A percentile compares a stretch with the other conserved stretches of the same genome.
Conservation (phyloP, 2,329 filamentous ascomycete genomes). For the Purpureocillium takamizusanense region DNA sequence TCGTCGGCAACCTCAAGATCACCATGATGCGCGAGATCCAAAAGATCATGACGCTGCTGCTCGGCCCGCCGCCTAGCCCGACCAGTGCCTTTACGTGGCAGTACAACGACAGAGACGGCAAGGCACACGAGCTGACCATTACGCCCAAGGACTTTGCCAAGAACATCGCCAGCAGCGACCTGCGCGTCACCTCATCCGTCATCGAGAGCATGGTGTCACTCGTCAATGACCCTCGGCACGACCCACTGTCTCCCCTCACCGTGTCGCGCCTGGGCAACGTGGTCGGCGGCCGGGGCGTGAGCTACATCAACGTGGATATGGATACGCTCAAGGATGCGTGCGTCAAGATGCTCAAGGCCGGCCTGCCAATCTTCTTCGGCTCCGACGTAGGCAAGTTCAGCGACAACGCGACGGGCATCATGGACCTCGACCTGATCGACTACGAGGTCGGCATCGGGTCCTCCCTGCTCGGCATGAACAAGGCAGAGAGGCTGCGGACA, state of each 20-base stretch:
- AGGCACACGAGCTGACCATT: slow-evolving; percentile 50
- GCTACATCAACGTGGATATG: slow-evolving; percentile 79
- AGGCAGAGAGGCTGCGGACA: slow-evolving; percentile 63
- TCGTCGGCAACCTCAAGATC: slow-evolving; percentile 48
- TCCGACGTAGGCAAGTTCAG: slow-evolving; percentile 80
- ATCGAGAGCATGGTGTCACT: slow-evolving; percentile 69
- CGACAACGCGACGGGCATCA: slow-evolving; percentile 58
- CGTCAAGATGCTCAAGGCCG: slow-evolving; percentile 68
- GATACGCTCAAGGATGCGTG: slow-evolving; percentile 60
- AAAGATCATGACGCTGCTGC: slow-evolving; percentile 69
- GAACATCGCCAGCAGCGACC: slow-evolving; percentile 52
- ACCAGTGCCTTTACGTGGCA: slow-evolving; percentile 69
- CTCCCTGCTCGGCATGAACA: slow-evolving; percentile 62
- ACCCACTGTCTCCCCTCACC: slow-evolving; percentile 61
- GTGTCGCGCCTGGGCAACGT: slow-evolving; percentile 76
- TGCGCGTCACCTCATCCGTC: slow-evolving; percentile 49
- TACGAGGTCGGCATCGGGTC: slow-evolving; percentile 81
- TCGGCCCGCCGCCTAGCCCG: slow-evolving; percentile 68
- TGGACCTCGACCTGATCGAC: slow-evolving; percentile 70
- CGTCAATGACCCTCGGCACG: slow-evolving; percentile 77
- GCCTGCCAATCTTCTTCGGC: slow-evolving; percentile 80
- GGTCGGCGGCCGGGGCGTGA: slow-evolving; percentile 64
- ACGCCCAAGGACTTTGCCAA: slow-evolving; percentile 66
- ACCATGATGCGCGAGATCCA: slow-evolving; percentile 75
- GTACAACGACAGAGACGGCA: slow-evolving; percentile 61